Evolutionary conservation across 1,284 basidiomycete species (phyloP), one percentile per base, ranked within the genome.

Genomic region (Ustilago crameri): DNA sequence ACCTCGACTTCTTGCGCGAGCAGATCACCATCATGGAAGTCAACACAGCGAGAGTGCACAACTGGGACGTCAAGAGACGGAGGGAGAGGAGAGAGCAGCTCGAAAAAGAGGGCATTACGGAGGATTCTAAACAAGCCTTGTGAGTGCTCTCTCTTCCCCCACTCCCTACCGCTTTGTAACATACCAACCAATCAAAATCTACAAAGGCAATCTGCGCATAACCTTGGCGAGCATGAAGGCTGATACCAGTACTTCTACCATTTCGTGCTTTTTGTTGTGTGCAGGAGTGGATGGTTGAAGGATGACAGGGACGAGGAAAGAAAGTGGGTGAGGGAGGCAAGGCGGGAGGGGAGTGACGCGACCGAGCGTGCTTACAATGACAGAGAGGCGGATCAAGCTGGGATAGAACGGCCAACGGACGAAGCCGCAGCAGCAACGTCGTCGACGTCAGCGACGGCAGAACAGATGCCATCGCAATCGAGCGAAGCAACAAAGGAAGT

Each of bases 21-120:
- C 95, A 98, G 84, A 88, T 95, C 52, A 98, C 95, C 4, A 89
- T 96, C 15, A 97, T 97, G 91, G 95, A 98, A 83, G 95, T 98
- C 64, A 98, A 98, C 83, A 95, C 93, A 24, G 95, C 95, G 9
- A 87, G 95, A 35, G 91, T 97, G 53, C 97, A 96, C 84, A 98
- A 98, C 81, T 95, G 91, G 91, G 93, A 95, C 82, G 93, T 95
- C 43, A 93, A 92, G 82, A 86, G 91, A 67, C 86, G 93, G 78
- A 86, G 92, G 80, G 89, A 91, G 53, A 53, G 71, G 27, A 62
- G 66, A 54, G 66, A 74, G 49, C 55, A 65, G 62, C 62, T 66
- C 23, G 66, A 74, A 40, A 26, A 51, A 2, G 45, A 66, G 9
- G 66, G 65, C 32, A 35, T 68, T 34, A 48, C 52, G 44, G 56